These are phyloP conservation scores for Saccharomyces jurei DNA, from an alignment of 805 yeast genomes.

Conservation along the genomic window DNA sequence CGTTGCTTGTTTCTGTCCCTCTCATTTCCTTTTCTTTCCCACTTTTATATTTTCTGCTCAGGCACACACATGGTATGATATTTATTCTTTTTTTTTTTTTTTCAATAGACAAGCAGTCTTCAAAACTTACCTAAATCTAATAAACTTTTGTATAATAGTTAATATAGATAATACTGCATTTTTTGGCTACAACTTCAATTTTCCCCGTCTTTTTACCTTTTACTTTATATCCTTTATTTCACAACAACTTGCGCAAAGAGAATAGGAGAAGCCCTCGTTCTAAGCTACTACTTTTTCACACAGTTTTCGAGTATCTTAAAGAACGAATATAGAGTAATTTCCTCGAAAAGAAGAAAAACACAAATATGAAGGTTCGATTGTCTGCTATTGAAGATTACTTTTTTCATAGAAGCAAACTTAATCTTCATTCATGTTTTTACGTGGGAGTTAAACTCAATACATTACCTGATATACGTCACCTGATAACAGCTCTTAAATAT, in stretches of 20 bases:
- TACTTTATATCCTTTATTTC: background rate
- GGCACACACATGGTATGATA: background rate
- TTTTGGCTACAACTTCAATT: background rate
- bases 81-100: background rate
- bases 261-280: background rate
- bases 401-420: slow-evolving; percentile 17
- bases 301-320: no score
- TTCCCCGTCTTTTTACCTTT: background rate
- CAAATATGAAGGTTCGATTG: slow-evolving; percentile 2
- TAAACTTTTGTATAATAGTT: background rate
- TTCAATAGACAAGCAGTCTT: background rate
- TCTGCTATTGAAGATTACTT: slow-evolving; percentile 18
- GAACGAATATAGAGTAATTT: no score
- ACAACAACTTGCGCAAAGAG: background rate
- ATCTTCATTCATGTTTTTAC: slow-evolving; percentile 24
- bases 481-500: slow-evolving; percentile 9
- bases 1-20: background rate
- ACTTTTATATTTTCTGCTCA: background rate
- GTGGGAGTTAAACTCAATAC: slow-evolving; percentile 16
- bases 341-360: background rate
- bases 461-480: slow-evolving; percentile 8
- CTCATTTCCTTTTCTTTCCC: background rate
- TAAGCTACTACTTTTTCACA: no score
- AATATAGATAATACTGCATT: background rate
- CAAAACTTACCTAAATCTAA: background rate